Percentiles rank a stretch among this genome's conserved stretches.
Evolutionary conservation across 2,329 filamentous ascomycete genomes (phyloP).

Genomic region (Lecanoromycetidae sp.): DNA sequence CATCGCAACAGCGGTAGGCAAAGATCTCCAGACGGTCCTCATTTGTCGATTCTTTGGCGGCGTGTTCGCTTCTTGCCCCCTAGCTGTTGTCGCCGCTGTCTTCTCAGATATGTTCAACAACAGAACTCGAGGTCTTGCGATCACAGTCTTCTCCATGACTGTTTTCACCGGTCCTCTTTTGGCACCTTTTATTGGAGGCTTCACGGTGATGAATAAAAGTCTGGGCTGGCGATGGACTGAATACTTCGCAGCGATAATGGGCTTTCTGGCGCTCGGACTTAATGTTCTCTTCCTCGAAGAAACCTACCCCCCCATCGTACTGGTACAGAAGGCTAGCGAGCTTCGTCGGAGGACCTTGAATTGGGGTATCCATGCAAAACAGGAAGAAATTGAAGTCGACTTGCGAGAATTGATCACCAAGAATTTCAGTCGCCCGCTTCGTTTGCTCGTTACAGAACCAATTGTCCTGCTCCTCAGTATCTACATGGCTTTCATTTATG

Average conservation of each 20-base stretch:
- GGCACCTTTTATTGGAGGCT: conserved; percentile 44
- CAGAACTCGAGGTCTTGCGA: conserved; percentile 31
- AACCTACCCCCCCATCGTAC: conserved; percentile 46
- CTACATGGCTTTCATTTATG: conserved; percentile 31
- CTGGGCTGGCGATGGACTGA: conserved; percentile 46
- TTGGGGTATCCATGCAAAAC: conserved; percentile 50
- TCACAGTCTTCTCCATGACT: conserved; percentile 40
- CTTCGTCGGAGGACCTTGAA: conserved; percentile 44
- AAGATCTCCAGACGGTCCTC: conserved; percentile 42
- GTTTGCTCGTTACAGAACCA: conserved; percentile 33
- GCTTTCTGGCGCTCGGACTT: conserved; percentile 37
- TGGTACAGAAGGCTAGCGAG: conserved; percentile 44
- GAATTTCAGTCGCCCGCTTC: conserved; percentile 39
- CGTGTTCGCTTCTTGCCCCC: conserved; percentile 42
- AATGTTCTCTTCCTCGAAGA: conserved; percentile 44
- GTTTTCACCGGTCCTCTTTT: conserved; percentile 42
- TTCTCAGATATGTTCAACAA: conserved; percentile 47
- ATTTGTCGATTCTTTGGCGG: conserved; percentile 42
- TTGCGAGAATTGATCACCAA: conserved; percentile 38
- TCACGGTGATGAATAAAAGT: conserved; percentile 37
- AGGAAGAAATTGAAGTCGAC: conserved; percentile 43
- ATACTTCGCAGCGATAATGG: conserved; percentile 45
- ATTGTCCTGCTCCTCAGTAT: conserved; percentile 31
- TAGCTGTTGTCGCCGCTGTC: conserved; percentile 42
- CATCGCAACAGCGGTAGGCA: conserved; percentile 37